Percentiles rank a stretch among this genome's conserved stretches.
These are phyloP conservation scores for Cystofilobasidium macerans DNA, from an alignment of 768 basidiomycete genomes.

Conservation along the genomic window DNA sequence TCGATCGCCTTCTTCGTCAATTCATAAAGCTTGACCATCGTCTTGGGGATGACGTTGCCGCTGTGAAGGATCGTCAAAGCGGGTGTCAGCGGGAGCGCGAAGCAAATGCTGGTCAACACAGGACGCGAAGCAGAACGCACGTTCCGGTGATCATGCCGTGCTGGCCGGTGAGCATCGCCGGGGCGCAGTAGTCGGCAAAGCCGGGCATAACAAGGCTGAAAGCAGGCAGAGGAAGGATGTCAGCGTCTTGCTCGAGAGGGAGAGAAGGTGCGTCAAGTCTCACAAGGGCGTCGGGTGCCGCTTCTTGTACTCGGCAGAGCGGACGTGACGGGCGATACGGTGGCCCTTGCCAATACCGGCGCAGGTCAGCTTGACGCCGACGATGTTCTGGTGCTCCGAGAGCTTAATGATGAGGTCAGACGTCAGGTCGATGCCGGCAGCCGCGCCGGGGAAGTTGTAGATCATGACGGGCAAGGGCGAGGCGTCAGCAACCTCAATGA, in stretches of 20 bases:
- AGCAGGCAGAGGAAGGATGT: neutral
- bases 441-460: slow-evolving; percentile 70
- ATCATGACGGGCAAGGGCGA: slow-evolving; percentile 79
- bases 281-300: no score
- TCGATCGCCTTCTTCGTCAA: slow-evolving; percentile 34
- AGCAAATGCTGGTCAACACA: no score
- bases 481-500: slow-evolving; percentile 60
- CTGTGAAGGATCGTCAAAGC: no score
- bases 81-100: no score
- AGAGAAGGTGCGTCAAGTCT: no score
- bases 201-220: slow-evolving; percentile 65
- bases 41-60: slow-evolving; percentile 41
- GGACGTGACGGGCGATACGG: slow-evolving; percentile 37
- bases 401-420: slow-evolving; percentile 66
- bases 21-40: slow-evolving; percentile 40
- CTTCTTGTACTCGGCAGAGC: neutral
- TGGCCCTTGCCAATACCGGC: slow-evolving; percentile 86
- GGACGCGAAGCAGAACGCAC: no score
- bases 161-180: slow-evolving; percentile 54
- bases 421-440: slow-evolving; percentile 81
- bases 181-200: slow-evolving; percentile 68
- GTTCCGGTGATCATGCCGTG: slow-evolving; percentile 90
- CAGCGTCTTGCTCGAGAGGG: no score
- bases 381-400: slow-evolving; percentile 65
- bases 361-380: slow-evolving; percentile 84